Evolutionary conservation across 176 grass and related monocot genomes (phyloP).

Genomic region (Eleusine coracana): DNA sequence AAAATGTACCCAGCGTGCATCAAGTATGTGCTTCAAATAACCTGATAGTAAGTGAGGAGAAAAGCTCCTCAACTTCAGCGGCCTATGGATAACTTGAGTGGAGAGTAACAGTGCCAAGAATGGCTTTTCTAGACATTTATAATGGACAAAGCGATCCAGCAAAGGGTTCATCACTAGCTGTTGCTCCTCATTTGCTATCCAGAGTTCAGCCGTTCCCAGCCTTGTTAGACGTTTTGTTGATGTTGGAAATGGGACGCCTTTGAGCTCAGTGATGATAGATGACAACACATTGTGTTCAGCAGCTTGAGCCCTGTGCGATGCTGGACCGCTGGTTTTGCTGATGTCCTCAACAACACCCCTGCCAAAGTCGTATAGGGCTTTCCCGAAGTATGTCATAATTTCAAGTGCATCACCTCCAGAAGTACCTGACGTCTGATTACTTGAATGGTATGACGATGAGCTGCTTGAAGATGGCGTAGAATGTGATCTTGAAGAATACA

Average conservation of each 20-base stretch:
- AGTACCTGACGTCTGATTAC: slow-evolving; percentile 49
- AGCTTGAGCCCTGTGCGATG: slow-evolving; percentile 52
- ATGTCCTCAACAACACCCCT: slow-evolving; percentile 97
- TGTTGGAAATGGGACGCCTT: slow-evolving; percentile 86
- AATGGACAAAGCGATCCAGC: slow-evolving; percentile 78
- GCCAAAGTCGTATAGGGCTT: slow-evolving; percentile 94
- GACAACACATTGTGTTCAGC: slow-evolving; percentile 71
- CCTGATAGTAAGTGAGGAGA: slow-evolving; percentile 72
- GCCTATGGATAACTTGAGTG: slow-evolving; percentile 72
- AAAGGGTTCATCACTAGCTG: slow-evolving; percentile 82
- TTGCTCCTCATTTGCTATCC: slow-evolving; percentile 86
- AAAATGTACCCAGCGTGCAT: slow-evolving; percentile 60
- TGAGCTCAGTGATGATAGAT: slow-evolving; percentile 71
- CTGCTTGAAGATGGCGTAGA: slow-evolving; percentile 48
- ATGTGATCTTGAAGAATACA: slow-evolving; percentile 33
- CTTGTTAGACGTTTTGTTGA: slow-evolving; percentile 69
- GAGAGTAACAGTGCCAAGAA: slow-evolving; percentile 72
- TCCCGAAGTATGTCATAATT: slow-evolving; percentile 94
- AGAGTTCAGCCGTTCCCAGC: slow-evolving; percentile 82
- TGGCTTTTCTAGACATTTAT: slow-evolving; percentile 80
- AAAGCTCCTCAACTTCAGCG: slow-evolving; percentile 77
- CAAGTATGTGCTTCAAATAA: slow-evolving; percentile 78
- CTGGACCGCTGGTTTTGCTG: slow-evolving; percentile 57
- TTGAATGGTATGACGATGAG: slow-evolving; percentile 40
- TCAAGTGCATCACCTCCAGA: slow-evolving; percentile 92